Percentiles rank a stretch among this genome's conserved stretches.
Evolutionary conservation across 495 filamentous ascomycete genomes (phyloP).

Genomic region (Hypoxylon subgilvum): DNA sequence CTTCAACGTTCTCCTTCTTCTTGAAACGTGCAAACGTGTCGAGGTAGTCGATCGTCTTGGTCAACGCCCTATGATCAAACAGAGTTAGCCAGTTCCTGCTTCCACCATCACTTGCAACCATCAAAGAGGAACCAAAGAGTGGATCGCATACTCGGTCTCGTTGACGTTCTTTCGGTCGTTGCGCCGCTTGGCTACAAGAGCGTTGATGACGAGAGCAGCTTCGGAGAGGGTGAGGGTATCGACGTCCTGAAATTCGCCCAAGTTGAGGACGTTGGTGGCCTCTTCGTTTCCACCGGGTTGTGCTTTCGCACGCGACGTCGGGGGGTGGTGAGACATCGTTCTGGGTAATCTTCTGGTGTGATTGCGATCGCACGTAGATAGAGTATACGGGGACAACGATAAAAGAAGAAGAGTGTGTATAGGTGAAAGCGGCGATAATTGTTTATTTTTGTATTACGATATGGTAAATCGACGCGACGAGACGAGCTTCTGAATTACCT

Average conservation of each 20-base stretch:
- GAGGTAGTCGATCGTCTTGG: conserved; percentile 87
- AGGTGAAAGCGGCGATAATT: not conserved
- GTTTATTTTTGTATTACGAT: not conserved
- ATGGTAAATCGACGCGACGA: conserved; percentile 8
- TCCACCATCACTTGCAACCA: not conserved
- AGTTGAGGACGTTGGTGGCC: conserved; percentile 76
- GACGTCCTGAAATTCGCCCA: conserved; percentile 90
- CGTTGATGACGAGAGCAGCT: conserved; percentile 88
- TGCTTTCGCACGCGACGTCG: conserved; percentile 75
- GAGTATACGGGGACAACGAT: too few relatives aligned
- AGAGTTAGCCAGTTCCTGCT: conserved; percentile 6
- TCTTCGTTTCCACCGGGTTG: conserved; percentile 84
- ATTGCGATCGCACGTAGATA: not conserved
- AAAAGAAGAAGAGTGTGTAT: not conserved
- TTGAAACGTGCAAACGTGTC: conserved; percentile 95
- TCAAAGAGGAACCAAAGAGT: conserved; percentile 1
- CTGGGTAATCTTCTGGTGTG: not conserved
- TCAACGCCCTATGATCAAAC: conserved; percentile 59
- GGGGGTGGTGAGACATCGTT: conserved; percentile 42
- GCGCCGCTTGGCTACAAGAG: conserved; percentile 76
- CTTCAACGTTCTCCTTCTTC: conserved; percentile 89
- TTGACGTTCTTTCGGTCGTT: conserved; percentile 67
- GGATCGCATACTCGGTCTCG: conserved; percentile 64
- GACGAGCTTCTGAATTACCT: not conserved
- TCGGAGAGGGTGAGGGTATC: conserved; percentile 88